Base-by-base conservation (phyloP, 2,329 filamentous ascomycete genomes). In the Fusarium oxysporum region DNA sequence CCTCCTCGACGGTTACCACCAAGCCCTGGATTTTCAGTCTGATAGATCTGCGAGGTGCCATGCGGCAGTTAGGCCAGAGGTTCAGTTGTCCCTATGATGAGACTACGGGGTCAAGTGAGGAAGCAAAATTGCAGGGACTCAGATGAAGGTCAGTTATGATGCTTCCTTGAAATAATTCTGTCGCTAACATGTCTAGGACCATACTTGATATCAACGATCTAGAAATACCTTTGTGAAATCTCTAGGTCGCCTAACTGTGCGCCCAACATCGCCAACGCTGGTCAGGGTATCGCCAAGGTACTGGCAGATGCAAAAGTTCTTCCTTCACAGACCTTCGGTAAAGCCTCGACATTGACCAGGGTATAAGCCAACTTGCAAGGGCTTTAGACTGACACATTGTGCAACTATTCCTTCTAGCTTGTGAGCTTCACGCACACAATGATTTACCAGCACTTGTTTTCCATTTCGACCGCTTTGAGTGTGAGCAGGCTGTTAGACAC, bases 401-500 rank as follows among this genome's bases (percentile, higher is more conserved):
- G 12, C 68, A 38, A 10, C 23, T 74, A 4, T 82, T 92, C 23
- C 86, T 89, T 3, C 81, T 93, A 35, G 82, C 92, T 0, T 85
- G 83, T 21, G 86, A 90, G 37, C 84, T 95, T 2, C 87, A 93
- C 54, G 83, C 85, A 21, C 88, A 90, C 62, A 87, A 89, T 62
- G 92, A 91, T 0, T 84, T 96, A 2, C 93, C 93, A 0, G 92
- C 91, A 0, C 90, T 96, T 17, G 80, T 95, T 3, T 96, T 96
- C 84, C 93, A 93, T 77, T 96, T 93, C 74, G 91, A 95, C 71
- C 89, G 92, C 53, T 80, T 80, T 4, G 80, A 83, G 35, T 95
- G 93, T 75, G 92, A 94, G 79, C 79, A 81, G 17, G 87, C 92
- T 32, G 86, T 88, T 30, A 74, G 79, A 28, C 76, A 28, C 28